Evolutionary conservation across 805 yeast genomes (phyloP).

Genomic region (Spathaspora hagerdaliae): DNA sequence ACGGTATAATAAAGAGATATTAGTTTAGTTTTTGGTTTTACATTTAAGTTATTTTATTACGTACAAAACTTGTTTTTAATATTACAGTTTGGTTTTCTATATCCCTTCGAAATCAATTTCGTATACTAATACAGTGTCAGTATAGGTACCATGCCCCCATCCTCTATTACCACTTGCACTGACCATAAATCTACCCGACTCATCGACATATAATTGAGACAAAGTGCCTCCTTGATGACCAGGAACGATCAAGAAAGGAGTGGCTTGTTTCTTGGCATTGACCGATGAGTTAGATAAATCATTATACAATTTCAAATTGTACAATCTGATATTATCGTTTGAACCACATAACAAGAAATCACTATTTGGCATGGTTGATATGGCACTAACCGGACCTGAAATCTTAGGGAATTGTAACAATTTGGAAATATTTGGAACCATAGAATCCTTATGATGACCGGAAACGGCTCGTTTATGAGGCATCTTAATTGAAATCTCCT

Average conservation of each 20-base stretch:
- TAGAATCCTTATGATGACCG: constrained; percentile 19
- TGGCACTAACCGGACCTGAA: constrained; percentile 86
- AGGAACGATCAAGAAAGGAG: constrained; percentile 87
- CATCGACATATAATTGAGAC: constrained; percentile 75
- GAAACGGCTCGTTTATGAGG: constrained; percentile 31
- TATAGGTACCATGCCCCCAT: constrained; percentile 76
- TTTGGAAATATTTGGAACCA: constrained; percentile 48
- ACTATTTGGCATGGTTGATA: constrained; percentile 75
- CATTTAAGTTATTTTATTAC: neutral
- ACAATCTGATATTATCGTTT: constrained; percentile 81
- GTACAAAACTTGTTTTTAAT: neutral
- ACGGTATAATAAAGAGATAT: too few species aligned
- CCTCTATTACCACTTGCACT: constrained; percentile 95
- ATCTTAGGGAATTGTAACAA: constrained; percentile 74
- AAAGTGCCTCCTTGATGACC: constrained; percentile 95
- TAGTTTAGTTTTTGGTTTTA: too few species aligned
- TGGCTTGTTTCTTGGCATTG: constrained; percentile 34
- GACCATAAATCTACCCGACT: constrained; percentile 81
- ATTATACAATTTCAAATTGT: constrained; percentile 57
- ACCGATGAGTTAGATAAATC: constrained; percentile 19
- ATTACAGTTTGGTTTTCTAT: neutral
- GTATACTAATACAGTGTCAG: constrained; percentile 79
- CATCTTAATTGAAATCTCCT: constrained; percentile 64
- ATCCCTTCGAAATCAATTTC: constrained; percentile 54
- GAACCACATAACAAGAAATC: constrained; percentile 84